phyloP scores from a whole-genome alignment of 2,329 filamentous ascomycete species.

The Hymenotorrendiella dingleyae region DNA sequence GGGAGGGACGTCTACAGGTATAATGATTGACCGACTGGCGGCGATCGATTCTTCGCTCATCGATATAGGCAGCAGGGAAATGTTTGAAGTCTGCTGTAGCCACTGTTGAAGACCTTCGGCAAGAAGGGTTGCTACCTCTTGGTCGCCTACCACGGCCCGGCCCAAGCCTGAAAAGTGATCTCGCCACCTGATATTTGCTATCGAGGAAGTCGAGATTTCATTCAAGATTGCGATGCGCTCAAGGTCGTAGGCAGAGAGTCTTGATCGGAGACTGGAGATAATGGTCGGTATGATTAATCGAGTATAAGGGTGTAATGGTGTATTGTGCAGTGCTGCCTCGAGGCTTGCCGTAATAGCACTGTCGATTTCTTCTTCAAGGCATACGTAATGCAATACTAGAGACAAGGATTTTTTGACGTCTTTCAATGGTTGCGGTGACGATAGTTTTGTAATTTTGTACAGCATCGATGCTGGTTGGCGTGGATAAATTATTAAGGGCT shows the following conservation, averaged over 20 bases:
- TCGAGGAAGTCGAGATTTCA: conserved; percentile 43
- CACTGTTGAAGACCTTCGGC: conserved; percentile 23
- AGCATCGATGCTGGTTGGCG: conserved; percentile 76
- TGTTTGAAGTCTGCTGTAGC: conserved; percentile 19
- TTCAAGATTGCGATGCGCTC: conserved; percentile 51
- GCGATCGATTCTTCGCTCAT: conserved; percentile 24
- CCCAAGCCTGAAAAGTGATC: conserved; percentile 47
- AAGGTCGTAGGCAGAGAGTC: conserved; percentile 45
- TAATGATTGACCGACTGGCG: conserved; percentile 62
- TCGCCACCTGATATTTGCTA: conserved; percentile 43
- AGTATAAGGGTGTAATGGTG: conserved; percentile 40
- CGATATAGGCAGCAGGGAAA: conserved; percentile 20
- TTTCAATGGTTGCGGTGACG: conserved; percentile 13
- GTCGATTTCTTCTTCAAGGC: conserved; percentile 69
- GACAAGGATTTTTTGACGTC: conserved; percentile 44
- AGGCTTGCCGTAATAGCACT: conserved; percentile 42
- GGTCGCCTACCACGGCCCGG: conserved; percentile 14
- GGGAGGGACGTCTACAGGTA: conserved; percentile 84
- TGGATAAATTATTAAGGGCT: conserved; percentile 62
- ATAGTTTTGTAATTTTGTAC: conserved; percentile 62
- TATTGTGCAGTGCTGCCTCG: conserved; percentile 33
- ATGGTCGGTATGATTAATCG: conserved; percentile 42
- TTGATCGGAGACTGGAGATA: conserved; percentile 37
- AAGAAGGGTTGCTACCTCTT: conserved; percentile 24
- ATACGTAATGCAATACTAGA: conserved; percentile 69